phyloP scores from a whole-genome alignment of 768 basidiomycete genomes.

The Jaapia argillacea region DNA sequence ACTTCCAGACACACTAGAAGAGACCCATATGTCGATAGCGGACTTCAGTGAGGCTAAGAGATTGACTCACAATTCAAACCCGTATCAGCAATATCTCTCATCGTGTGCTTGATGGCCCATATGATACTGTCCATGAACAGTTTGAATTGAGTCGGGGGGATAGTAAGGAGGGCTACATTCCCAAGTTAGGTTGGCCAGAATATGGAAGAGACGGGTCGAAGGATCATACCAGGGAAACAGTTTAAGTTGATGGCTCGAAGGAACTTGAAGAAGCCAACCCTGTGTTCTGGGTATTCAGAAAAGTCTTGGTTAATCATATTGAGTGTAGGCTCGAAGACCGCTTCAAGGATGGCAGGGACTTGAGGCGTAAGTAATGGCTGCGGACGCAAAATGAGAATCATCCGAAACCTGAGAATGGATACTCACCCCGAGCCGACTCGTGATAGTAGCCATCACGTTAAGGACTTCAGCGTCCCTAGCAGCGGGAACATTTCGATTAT shows the following conservation, averaged over 20 bases:
- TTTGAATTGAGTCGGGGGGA: slow-evolving; percentile 93
- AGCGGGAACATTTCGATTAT: slow-evolving; percentile 85
- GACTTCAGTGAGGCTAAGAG: too few species aligned
- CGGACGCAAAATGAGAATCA: too few species aligned
- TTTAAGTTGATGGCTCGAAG: slow-evolving; percentile 84
- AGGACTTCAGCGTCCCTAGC: slow-evolving; percentile 96
- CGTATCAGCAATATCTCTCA: slow-evolving; percentile 95
- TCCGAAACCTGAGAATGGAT: too few species aligned
- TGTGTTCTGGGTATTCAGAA: slow-evolving; percentile 96
- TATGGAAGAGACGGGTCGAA: too few species aligned
- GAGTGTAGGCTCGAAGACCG: slow-evolving; percentile 93
- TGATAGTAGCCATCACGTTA: slow-evolving; percentile 95
- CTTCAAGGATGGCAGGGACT: slow-evolving; percentile 90
- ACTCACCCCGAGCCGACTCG: slow-evolving; percentile 77
- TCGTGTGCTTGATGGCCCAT: slow-evolving; percentile 99
- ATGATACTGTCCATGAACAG: slow-evolving; percentile 96
- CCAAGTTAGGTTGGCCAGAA: too few species aligned
- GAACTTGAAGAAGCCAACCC: slow-evolving; percentile 94
- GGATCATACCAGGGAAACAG: slow-evolving; percentile 88
- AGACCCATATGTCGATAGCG: slow-evolving; percentile 5
- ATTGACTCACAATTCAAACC: slow-evolving; percentile 66
- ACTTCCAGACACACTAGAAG: slow-evolving; percentile 80
- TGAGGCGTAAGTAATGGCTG: slow-evolving; percentile 85
- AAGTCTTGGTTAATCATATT: slow-evolving; percentile 99
- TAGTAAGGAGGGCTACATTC: slow-evolving; percentile 59